Conservation (phyloP, 2,329 filamentous ascomycete species). For the Mycosphaerella sp. region DNA sequence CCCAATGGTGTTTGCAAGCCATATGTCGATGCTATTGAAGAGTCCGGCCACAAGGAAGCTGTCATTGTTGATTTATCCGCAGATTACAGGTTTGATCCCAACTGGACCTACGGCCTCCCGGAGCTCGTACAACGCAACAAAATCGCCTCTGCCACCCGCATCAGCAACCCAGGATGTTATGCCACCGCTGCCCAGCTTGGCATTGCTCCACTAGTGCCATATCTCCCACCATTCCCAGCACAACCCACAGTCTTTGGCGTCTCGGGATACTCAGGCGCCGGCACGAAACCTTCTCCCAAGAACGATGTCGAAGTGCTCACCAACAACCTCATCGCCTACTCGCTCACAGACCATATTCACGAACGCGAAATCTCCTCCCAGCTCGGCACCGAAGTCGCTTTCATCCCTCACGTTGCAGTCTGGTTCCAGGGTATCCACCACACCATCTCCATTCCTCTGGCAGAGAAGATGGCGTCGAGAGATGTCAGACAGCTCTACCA, state of each 20-base stretch:
- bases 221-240: conserved; percentile 56
- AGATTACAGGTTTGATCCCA: conserved; percentile 82
- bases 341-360: conserved; percentile 87
- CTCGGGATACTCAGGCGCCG: conserved; percentile 88
- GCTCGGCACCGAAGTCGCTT: conserved; percentile 67
- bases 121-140: conserved; percentile 72
- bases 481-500: conserved; percentile 94
- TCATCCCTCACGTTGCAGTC: conserved; percentile 88
- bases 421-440: conserved; percentile 97
- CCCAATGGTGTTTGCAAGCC: conserved; percentile 94
- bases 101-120: conserved; percentile 85
- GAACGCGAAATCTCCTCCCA: conserved; percentile 82
- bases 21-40: conserved; percentile 80
- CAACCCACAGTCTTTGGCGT: conserved; percentile 83
- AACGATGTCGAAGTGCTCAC: conserved; percentile 79
- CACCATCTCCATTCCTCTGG: conserved; percentile 83
- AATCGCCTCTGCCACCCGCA: conserved; percentile 72
- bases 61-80: conserved; percentile 93
- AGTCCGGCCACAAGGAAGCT: conserved; percentile 58
- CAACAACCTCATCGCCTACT: conserved; percentile 87
- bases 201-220: conserved; percentile 72
- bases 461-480: conserved; percentile 77
- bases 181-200: conserved; percentile 88
- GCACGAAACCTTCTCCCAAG: conserved; percentile 89
- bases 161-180: conserved; percentile 92